Conservation (phyloP, 176 grass and related monocot species). For the Calamus simplicifolius region DNA sequence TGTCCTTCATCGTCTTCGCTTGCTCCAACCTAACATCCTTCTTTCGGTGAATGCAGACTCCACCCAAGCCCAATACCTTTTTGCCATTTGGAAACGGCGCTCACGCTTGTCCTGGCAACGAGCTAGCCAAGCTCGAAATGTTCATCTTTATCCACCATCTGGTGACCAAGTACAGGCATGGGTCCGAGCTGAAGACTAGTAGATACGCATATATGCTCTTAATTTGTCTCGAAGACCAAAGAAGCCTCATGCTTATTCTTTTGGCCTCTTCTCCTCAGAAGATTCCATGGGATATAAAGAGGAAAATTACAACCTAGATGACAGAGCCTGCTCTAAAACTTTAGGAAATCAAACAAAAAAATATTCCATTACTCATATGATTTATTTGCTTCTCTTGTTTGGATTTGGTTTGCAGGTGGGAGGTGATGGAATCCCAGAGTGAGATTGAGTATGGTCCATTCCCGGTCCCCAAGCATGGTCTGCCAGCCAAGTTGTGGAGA, state of each 20-base stretch:
- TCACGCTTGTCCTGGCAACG: conserved; percentile 92
- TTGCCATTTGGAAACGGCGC: conserved; percentile 72
- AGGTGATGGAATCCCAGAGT: conserved; percentile 35
- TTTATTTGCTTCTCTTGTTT: too few species aligned
- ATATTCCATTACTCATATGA: too few species aligned
- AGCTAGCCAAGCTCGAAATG: conserved; percentile 95
- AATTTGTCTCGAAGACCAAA: too few species aligned
- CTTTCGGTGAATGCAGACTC: conserved; percentile 28
- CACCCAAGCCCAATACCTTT: conserved; percentile 85
- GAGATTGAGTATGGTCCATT: conserved; percentile 93
- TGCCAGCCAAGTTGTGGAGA: conserved; percentile 45
- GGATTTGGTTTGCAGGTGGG: conserved; percentile 40
- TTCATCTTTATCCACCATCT: conserved; percentile 85
- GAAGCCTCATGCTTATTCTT: neutral
- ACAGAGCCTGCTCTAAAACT: too few species aligned
- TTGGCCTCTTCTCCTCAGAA: conserved; percentile 11
- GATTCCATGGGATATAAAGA: neutral
- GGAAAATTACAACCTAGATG: too few species aligned
- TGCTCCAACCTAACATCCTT: neutral
- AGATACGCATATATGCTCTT: conserved; percentile 25
- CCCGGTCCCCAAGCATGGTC: conserved; percentile 76
- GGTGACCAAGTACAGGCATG: conserved; percentile 76
- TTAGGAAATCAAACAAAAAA: too few species aligned
- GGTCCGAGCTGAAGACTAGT: neutral
- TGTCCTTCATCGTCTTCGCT: too few species aligned